A percentile compares a stretch with the other conserved stretches of the same genome.
Conservation (phyloP, 768 basidiomycete species). For the Tulasnella sp. region DNA sequence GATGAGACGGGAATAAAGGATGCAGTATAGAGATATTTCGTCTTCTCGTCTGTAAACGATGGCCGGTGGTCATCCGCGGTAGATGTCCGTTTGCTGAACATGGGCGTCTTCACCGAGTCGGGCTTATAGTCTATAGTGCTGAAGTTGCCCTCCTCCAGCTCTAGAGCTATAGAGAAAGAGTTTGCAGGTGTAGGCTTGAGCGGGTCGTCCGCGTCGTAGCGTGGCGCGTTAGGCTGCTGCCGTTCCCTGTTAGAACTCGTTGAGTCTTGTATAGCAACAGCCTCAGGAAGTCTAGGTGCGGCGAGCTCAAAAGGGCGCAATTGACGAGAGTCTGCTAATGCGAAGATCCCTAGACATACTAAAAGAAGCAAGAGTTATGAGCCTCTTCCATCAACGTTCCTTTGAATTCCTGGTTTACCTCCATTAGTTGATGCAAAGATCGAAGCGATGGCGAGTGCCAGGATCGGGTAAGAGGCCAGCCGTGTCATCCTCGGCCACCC, state of each 20-base stretch:
- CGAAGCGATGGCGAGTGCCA: conserved; percentile 18
- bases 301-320: conserved; percentile 21
- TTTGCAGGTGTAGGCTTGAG: background rate
- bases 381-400: too few species aligned
- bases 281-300: conserved; percentile 21
- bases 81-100: too few species aligned
- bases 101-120: too few species aligned
- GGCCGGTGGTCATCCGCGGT: background rate
- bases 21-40: background rate
- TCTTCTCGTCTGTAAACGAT: too few species aligned
- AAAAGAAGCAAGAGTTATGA: background rate
- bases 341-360: conserved; percentile 18
- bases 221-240: background rate
- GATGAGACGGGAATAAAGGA: background rate
- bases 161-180: background rate
- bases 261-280: background rate
- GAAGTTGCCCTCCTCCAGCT: too few species aligned
- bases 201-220: background rate
- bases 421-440: conserved; percentile 17
- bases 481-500: background rate
- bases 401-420: background rate
- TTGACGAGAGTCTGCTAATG: conserved; percentile 20
- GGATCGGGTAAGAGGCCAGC: conserved; percentile 16
- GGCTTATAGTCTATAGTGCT: too few species aligned
- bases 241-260: background rate